These are phyloP conservation scores for Yarrowia porcina DNA, from an alignment of 805 yeast genomes.

Conservation along the genomic window DNA sequence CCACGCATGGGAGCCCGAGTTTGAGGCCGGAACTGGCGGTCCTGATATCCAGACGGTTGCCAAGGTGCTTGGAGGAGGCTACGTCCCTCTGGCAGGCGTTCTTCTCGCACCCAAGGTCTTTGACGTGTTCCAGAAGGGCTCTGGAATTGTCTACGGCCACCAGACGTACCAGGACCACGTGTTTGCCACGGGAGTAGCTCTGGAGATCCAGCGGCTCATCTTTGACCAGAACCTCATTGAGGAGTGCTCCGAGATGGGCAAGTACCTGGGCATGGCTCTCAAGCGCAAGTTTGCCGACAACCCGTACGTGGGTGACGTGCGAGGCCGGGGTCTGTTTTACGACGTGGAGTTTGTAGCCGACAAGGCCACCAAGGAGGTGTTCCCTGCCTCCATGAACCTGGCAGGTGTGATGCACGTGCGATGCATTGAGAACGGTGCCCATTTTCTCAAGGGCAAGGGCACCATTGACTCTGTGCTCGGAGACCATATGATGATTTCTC, in stretches of 20 bases:
- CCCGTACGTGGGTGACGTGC: constrained; percentile 52
- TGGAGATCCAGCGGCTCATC: constrained; percentile 44
- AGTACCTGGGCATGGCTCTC: constrained; percentile 43
- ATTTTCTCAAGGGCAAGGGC: constrained; percentile 27
- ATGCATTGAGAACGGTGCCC: constrained; percentile 26
- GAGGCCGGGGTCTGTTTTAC: constrained; percentile 64
- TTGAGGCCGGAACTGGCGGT: constrained; percentile 37
- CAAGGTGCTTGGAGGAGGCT: constrained; percentile 50
- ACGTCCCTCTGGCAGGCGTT: constrained; percentile 48
- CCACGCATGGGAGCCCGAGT: constrained; percentile 47
- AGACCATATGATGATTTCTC: constrained; percentile 22
- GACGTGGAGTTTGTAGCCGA: constrained; percentile 56
- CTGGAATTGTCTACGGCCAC: constrained; percentile 45
- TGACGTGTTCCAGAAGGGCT: constrained; percentile 42
- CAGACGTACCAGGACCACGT: constrained; percentile 51
- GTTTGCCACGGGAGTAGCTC: constrained; percentile 47
- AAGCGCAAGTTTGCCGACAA: constrained; percentile 39
- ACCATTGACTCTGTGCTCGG: constrained; percentile 25
- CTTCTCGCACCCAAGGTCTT: constrained; percentile 44
- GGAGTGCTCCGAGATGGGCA: constrained; percentile 47
- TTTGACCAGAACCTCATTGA: constrained; percentile 39
- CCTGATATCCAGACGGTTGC: constrained; percentile 52
- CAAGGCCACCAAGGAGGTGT: constrained; percentile 49
- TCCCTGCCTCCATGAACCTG: constrained; percentile 24
- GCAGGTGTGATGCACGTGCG: constrained; percentile 15